phyloP scores from a whole-genome alignment of 495 filamentous ascomycete species.

The Penicillium atrosanguineum region DNA sequence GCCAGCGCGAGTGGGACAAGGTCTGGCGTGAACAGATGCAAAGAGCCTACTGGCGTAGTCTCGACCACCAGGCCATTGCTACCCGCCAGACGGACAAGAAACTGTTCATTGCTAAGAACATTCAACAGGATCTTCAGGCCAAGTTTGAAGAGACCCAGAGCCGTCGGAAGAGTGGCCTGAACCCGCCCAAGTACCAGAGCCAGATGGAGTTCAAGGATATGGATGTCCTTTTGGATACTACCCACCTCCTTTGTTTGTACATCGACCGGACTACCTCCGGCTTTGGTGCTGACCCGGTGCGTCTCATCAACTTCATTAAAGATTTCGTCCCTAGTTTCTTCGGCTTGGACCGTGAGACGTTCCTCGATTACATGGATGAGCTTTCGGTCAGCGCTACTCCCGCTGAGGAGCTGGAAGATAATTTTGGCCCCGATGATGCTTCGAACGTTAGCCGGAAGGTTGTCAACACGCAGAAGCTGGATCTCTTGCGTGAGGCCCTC shows the following conservation, averaged over 20 bases:
- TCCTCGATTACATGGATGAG: constrained; percentile 73
- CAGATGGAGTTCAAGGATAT: constrained; percentile 69
- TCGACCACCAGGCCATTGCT: constrained; percentile 91
- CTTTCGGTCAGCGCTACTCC: constrained; percentile 58
- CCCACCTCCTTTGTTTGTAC: constrained; percentile 74
- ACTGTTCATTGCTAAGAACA: constrained; percentile 78
- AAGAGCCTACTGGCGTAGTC: constrained; percentile 86
- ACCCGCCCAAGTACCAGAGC: constrained; percentile 67
- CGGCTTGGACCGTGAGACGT: constrained; percentile 70
- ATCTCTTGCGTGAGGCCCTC: constrained; percentile 82
- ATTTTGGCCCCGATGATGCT: constrained; percentile 46
- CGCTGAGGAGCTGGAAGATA: constrained; percentile 68
- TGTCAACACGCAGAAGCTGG: constrained; percentile 66
- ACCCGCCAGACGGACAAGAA: constrained; percentile 84
- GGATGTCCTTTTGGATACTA: constrained; percentile 76
- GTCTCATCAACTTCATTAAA: constrained; percentile 78
- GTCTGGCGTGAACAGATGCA: constrained; percentile 95
- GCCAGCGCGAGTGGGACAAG: constrained; percentile 97
- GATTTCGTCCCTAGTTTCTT: constrained; percentile 90
- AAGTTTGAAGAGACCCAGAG: constrained; percentile 83
- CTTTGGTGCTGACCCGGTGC: constrained; percentile 68
- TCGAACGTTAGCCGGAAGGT: constrained; percentile 57
- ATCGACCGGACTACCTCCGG: constrained; percentile 65
- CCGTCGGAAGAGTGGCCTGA: constrained; percentile 56
- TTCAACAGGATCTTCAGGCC: constrained; percentile 79